A percentile compares a stretch with the other conserved stretches of the same genome.
Conservation (phyloP, 176 grass and related monocot species). For the Melocanna baccifera region DNA sequence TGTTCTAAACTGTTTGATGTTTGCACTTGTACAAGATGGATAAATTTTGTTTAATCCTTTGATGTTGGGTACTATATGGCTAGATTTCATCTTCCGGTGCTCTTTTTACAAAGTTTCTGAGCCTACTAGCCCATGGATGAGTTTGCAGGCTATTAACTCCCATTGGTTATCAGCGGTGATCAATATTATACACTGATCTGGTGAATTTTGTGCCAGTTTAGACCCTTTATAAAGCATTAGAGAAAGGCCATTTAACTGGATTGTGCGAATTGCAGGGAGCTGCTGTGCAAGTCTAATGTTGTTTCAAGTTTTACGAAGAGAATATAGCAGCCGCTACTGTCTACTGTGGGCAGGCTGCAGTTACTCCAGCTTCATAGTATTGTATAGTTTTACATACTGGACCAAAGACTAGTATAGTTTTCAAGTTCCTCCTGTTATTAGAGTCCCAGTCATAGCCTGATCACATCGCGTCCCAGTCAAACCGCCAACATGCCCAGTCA, state of each 20-base stretch:
- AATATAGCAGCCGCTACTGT: neutral
- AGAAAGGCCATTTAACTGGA: neutral
- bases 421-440: neutral
- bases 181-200: neutral
- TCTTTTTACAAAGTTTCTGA: neutral
- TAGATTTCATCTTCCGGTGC: neutral
- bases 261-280: neutral
- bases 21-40: constrained; percentile 22
- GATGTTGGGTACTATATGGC: neutral
- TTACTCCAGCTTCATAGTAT: neutral
- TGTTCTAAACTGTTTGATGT: neutral
- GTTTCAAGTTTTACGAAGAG: neutral
- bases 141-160: neutral
- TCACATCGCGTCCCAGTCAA: too few species aligned
- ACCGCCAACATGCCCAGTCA: too few species aligned
- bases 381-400: too few species aligned
- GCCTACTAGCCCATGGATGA: neutral
- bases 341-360: neutral
- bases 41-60: neutral
- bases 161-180: neutral
- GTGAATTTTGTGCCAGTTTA: neutral
- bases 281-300: neutral
- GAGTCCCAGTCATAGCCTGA: neutral
- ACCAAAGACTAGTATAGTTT: neutral
- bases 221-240: neutral